Base-by-base conservation (phyloP, 192 early-diverging fungal species). In the Spizellomyces sp. region DNA sequence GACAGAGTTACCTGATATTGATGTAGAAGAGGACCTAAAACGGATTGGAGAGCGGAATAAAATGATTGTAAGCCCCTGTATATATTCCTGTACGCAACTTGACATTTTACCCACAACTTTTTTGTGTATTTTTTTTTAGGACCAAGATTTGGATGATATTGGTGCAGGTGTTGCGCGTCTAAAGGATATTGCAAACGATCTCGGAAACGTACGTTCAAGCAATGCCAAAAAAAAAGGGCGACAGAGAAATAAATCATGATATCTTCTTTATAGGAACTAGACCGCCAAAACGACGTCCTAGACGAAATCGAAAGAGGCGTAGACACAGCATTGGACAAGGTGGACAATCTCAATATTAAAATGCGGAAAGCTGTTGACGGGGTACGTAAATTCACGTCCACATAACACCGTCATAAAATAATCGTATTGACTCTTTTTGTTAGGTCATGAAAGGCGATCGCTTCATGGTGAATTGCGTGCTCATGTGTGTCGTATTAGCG, bases 381-480 rank as follows among this genome's bases (percentile, higher is more conserved):
- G 74, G 87, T 87, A 74, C 50, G 71, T 43, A 44, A 60, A 9
- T 17, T 22, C n/a, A n/a, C n/a, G n/a, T n/a, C n/a, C n/a, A 12
- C n/a, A 12, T n/a, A n/a, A 52, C 50, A n/a, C 50, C 50, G 9
- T 52, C n/a, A 9, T 12, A 9, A 9, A n/a, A 19, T 0, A 48
- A 46, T 48, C 59, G 4, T 12, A 54, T 22, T 71, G n/a, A 17
- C 48, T n/a, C 10, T 9, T 66, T 69, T 58, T 57, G 63, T 44
- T 58, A 87, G 85, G 75, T 88, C 70, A 88, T 88, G 87, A 84
- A 84, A 62, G 87, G 87, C 19, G 87, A 88, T 76, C 77, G 81
- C 21, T 88, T 88, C 61, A 83, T 88, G 75, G 74, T 88, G 9
- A 86, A 86, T 54, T 88, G 87, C 70, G 75, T 88, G 21, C 69